Percentiles rank a stretch among this genome's conserved stretches.
Conservation (phyloP, 73 alveolate species). For the Tetrahymena borealis region DNA sequence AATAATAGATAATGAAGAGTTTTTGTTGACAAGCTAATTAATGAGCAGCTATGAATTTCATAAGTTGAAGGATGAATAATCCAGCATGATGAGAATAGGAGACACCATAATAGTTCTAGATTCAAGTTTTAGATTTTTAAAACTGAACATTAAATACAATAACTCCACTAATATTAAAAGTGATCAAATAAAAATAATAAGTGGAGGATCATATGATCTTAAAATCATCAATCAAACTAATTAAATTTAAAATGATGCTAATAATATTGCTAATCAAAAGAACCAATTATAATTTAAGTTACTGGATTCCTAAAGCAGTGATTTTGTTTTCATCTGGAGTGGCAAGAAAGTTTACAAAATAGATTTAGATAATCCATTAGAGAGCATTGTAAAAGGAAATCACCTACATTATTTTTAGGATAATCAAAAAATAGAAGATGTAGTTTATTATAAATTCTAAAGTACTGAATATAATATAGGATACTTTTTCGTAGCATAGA, state of each 20-base stretch:
- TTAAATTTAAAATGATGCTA: neutral
- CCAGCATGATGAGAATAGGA: neutral
- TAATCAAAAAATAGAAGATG: neutral
- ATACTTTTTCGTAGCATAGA: neutral
- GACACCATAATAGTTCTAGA: neutral
- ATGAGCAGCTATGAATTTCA: neutral
- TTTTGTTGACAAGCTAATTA: neutral
- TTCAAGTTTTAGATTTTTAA: neutral
- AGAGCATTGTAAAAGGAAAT: neutral
- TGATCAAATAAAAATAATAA: neutral
- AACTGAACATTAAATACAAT: neutral
- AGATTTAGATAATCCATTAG: neutral
- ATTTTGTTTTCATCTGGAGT: neutral
- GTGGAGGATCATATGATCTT: neutral
- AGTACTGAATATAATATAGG: neutral
- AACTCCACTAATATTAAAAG: neutral
- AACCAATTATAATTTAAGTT: neutral
- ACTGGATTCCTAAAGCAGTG: neutral
- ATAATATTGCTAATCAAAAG: neutral
- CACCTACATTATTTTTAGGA: neutral
- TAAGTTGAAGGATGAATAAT: neutral
- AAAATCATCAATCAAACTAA: neutral
- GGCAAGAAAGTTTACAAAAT: neutral
- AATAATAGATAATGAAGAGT: neutral
- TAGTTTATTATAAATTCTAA: neutral